These are phyloP conservation scores for Monosporozyma unispora DNA, from an alignment of 805 yeast genomes.

Conservation along the genomic window DNA sequence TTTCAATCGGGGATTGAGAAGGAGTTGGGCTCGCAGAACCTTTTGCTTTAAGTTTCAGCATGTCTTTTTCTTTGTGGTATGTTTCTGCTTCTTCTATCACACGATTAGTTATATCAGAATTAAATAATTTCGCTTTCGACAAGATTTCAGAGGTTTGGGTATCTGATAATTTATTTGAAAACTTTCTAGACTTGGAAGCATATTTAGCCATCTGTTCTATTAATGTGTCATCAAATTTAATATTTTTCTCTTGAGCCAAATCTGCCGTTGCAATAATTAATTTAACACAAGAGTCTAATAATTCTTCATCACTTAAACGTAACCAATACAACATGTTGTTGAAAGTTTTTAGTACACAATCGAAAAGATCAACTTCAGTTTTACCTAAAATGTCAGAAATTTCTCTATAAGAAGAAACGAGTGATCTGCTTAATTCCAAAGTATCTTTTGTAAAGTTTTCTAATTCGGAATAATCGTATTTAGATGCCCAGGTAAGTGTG, in stretches of 20 bases:
- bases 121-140: slow-evolving; percentile 48
- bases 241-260: slow-evolving; percentile 46
- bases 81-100: slow-evolving; percentile 37
- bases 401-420: slow-evolving; percentile 59
- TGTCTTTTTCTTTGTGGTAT: slow-evolving; percentile 28
- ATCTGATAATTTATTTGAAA: slow-evolving; percentile 59
- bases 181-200: slow-evolving; percentile 57
- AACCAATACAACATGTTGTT: slow-evolving; percentile 69
- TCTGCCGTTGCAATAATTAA: slow-evolving; percentile 60
- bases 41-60: slow-evolving; percentile 4
- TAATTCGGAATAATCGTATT: slow-evolving; percentile 45
- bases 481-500: slow-evolving; percentile 69
- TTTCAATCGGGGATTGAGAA: slow-evolving; percentile 11
- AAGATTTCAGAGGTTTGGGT: slow-evolving; percentile 60
- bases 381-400: slow-evolving; percentile 33
- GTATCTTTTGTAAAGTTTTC: slow-evolving; percentile 83
- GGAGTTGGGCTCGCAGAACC: slow-evolving; percentile 7
- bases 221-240: slow-evolving; percentile 44
- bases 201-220: slow-evolving; percentile 51
- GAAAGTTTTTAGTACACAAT: slow-evolving; percentile 52
- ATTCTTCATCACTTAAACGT: slow-evolving; percentile 67
- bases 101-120: slow-evolving; percentile 45
- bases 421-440: slow-evolving; percentile 61
- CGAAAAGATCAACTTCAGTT: slow-evolving; percentile 34
- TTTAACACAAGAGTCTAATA: slow-evolving; percentile 57